Evolutionary conservation across 441 rosid genomes (phyloP).

Genomic region (Corymbia calophylla): DNA sequence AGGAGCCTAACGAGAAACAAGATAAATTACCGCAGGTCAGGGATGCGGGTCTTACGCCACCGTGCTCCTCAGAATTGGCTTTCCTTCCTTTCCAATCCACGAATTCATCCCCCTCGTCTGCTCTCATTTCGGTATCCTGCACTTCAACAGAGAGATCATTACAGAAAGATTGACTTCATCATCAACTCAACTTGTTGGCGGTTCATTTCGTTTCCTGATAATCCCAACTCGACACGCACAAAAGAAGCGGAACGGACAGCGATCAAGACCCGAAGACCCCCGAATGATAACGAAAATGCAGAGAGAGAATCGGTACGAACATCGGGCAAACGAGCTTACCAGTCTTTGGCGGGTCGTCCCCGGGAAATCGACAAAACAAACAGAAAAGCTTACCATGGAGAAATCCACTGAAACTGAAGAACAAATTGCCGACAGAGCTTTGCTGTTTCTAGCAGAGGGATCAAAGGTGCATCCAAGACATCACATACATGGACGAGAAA

Average conservation of each 20-base stretch:
- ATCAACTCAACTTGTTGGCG: background rate
- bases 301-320: background rate
- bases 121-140: conserved; percentile 8
- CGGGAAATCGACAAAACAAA: background rate
- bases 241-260: background rate
- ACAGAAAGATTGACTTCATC: background rate
- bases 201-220: too few relatives aligned
- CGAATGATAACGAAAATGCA: background rate
- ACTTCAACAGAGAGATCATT: background rate
- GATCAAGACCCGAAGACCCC: background rate
- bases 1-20: background rate
- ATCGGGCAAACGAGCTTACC: background rate
- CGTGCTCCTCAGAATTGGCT: conserved; percentile 27
- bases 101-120: conserved; percentile 6
- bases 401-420: background rate
- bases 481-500: background rate
- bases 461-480: background rate
- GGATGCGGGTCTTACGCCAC: conserved; percentile 39
- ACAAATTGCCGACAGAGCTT: too few relatives aligned
- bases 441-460: background rate
- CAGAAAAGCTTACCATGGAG: background rate
- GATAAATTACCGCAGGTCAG: conserved; percentile 31
- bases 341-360: background rate
- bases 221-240: background rate
- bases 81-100: conserved; percentile 46